phyloP scores from a whole-genome alignment of 2,329 filamentous ascomycete genomes.

The Scedosporium boydii region DNA sequence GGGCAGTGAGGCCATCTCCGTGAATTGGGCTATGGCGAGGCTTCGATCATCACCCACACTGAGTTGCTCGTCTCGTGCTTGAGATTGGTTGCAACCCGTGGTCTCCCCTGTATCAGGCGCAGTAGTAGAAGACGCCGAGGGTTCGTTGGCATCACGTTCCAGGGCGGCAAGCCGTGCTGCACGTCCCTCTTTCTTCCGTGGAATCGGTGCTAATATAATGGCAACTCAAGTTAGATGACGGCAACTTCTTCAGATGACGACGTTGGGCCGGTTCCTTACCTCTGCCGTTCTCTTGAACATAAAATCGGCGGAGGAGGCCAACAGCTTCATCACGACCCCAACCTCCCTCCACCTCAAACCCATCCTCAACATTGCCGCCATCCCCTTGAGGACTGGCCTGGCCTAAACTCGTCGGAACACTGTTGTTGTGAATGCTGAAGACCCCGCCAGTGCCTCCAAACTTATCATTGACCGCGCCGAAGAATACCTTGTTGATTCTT shows the following conservation, averaged over 20 bases:
- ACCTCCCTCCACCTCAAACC: constrained; percentile 77
- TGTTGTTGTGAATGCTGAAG: constrained; percentile 60
- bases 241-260: background rate
- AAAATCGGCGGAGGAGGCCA: constrained; percentile 83
- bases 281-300: constrained; percentile 95
- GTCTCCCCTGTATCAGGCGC: too few species aligned
- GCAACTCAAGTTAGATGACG: background rate
- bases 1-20: too few species aligned
- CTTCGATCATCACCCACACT: too few species aligned
- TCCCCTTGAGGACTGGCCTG: constrained; percentile 25
- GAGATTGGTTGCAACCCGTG: too few species aligned
- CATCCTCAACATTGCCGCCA: constrained; percentile 63
- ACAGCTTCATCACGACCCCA: constrained; percentile 90
- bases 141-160: background rate
- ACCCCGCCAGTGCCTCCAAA: constrained; percentile 96
- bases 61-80: too few species aligned
- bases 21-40: too few species aligned
- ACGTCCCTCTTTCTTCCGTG: constrained; percentile 11
- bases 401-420: constrained; percentile 10
- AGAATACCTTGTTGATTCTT: constrained; percentile 81
- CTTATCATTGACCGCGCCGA: constrained; percentile 90
- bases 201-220: constrained; percentile 8
- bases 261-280: constrained; percentile 38
- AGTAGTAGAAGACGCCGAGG: too few species aligned
- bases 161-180: constrained; percentile 10